Evolutionary conservation across 2,329 filamentous ascomycete species (phyloP).

Genomic region (Stylonectria norvegica): DNA sequence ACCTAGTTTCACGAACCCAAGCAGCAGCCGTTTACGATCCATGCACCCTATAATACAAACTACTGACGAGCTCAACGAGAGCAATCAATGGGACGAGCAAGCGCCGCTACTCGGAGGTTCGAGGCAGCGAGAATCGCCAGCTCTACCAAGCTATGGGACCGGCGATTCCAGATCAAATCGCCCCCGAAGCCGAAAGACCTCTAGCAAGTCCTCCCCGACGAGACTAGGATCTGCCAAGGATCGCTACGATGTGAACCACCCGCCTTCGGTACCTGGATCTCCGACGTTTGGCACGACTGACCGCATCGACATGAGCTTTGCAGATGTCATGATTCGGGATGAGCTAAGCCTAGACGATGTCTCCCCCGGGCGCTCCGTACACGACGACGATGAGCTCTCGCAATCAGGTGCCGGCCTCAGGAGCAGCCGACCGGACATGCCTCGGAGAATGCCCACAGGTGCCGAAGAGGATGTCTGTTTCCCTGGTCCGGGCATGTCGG

Average conservation of each 20-base stretch:
- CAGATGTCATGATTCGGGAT: constrained; percentile 69
- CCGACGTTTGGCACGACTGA: constrained; percentile 50
- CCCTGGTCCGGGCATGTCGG: constrained; percentile 68
- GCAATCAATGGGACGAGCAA: constrained; percentile 45
- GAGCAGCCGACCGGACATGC: constrained; percentile 29
- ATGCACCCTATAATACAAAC: constrained; percentile 37
- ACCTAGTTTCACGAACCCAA: constrained; percentile 26
- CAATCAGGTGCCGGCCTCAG: constrained; percentile 24
- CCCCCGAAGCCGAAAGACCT: constrained; percentile 43
- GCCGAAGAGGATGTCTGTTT: constrained; percentile 92
- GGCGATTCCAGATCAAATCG: constrained; percentile 35
- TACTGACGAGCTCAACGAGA: constrained; percentile 48
- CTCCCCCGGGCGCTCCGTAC: constrained; percentile 28
- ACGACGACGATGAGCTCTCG: constrained; percentile 33
- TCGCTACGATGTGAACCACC: constrained; percentile 63
- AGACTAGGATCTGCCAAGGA: constrained; percentile 40
- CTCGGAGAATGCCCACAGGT: constrained; percentile 53
- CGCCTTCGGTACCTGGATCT: constrained; percentile 63
- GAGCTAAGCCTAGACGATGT: constrained; percentile 48
- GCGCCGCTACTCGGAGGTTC: constrained; percentile 51
- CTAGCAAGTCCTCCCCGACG: constrained; percentile 50
- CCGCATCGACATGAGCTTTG: constrained; percentile 55
- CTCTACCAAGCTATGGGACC: constrained; percentile 41
- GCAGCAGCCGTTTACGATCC: constrained; percentile 35
- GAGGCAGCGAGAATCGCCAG: constrained; percentile 20